phyloP scores from a whole-genome alignment of 2,329 filamentous ascomycete genomes.

The Escovopsis sp. region DNA sequence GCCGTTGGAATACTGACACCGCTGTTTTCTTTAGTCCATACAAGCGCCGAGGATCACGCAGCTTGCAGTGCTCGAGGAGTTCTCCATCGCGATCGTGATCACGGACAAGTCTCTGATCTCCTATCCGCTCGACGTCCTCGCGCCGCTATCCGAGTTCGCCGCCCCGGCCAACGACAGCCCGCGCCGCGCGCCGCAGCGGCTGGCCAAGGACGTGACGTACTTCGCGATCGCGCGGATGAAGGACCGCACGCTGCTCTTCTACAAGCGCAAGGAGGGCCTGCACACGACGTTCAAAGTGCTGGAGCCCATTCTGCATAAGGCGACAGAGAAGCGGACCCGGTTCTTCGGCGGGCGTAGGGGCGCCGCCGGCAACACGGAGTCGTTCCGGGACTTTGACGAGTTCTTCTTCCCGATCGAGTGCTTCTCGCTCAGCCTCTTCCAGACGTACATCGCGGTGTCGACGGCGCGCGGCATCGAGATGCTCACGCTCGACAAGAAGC shows the following conservation, averaged over 20 bases:
- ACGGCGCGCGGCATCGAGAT: slow-evolving; percentile 91
- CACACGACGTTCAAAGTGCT: slow-evolving; percentile 94
- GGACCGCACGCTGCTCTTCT: slow-evolving; percentile 84
- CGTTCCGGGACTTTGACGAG: slow-evolving; percentile 96
- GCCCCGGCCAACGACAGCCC: slow-evolving; percentile 54
- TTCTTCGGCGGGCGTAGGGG: slow-evolving; percentile 44
- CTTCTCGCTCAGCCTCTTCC: slow-evolving; percentile 90
- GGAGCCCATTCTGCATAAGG: slow-evolving; percentile 89
- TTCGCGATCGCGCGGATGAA: slow-evolving; percentile 96
- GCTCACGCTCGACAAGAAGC: slow-evolving; percentile 92
- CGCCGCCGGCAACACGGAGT: slow-evolving; percentile 66
- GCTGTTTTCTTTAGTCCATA: slow-evolving; percentile 45
- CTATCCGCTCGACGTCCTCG: slow-evolving; percentile 81
- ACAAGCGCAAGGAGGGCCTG: slow-evolving; percentile 88
- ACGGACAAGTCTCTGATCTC: slow-evolving; percentile 84
- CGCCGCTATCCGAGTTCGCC: slow-evolving; percentile 46
- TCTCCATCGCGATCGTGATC: slow-evolving; percentile 82
- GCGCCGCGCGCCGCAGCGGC: slow-evolving; percentile 77
- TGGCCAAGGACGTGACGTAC: slow-evolving; percentile 89
- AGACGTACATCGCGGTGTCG: slow-evolving; percentile 80
- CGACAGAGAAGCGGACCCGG: slow-evolving; percentile 66
- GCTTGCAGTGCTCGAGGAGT: slow-evolving; percentile 88
- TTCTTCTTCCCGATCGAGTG: slow-evolving; percentile 97
- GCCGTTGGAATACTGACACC: not conserved
- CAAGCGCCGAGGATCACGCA: slow-evolving; percentile 69